Evolutionary conservation across 208 protist species (phyloP), one percentile per base, ranked within the genome.

Genomic region (Trypanosoma melophagium): DNA sequence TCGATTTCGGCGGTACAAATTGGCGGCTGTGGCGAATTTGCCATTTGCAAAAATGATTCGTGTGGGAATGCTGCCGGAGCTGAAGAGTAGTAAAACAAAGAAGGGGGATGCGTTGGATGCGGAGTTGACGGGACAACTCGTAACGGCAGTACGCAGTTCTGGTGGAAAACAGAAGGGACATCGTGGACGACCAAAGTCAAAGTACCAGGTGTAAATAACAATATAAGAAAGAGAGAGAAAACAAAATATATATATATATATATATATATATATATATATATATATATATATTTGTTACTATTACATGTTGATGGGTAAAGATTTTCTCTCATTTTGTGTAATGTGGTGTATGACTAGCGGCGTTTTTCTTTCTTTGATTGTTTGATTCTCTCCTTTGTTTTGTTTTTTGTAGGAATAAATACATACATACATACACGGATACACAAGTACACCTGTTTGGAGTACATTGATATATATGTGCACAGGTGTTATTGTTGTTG

Each of bases 1-100:
- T 56, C 90, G 90, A 74, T 94, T 94, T 54, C 85, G 90, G 19
- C 87, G 90, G 24, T 96, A 96, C 79, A 96, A 96, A 72, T 74
- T 96, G 2, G 90, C 90, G 10, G 90, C 90, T 35, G 84, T 96
- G 24, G 90, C 90, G 4, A 96, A 96, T 65, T 55, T 96, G 66
- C 90, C 90, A 7, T 96, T 96, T 71, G 85, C 90, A 3, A 90
- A 91, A 71, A 96, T 94, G 90, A 92, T 96, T 59, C 90, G 90
- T 58, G 90, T 96, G 3, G 87, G 87, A n/a, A 93, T 96, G 90
- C 71, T 96, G 53, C 90, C 90, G n/a, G 86, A 94, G 66, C 77
- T 96, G 57, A 94, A 96, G 84, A 94, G 86, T 68, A 87, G 80
- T 69, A 94, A 96, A 62, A 89, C 86, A 17, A 92, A 93, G 59